Conservation (phyloP, 306 rosid species). For the Parietaria judaica region DNA sequence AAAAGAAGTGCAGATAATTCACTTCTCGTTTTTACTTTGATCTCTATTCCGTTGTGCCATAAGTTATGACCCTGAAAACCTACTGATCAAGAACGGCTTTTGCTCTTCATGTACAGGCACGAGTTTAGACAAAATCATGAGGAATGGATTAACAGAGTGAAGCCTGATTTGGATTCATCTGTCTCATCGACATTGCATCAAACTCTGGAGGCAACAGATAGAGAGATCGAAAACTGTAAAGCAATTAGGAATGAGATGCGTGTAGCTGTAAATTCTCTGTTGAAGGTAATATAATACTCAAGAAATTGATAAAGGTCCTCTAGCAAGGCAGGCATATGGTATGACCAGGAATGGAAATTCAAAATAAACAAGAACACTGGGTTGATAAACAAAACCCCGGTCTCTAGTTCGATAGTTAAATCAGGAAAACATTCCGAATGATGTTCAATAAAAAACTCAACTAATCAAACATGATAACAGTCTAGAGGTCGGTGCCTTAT, state of each 20-base stretch:
- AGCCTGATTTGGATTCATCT: slow-evolving; percentile 61
- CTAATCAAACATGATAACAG: too few relatives aligned
- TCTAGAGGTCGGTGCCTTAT: too few relatives aligned
- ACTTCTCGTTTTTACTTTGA: too few relatives aligned
- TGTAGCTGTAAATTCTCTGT: slow-evolving; percentile 50
- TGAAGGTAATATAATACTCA: slow-evolving; percentile 54
- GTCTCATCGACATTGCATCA: slow-evolving; percentile 43
- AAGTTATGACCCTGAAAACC: too few relatives aligned
- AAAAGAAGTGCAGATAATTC: too few relatives aligned
- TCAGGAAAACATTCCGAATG: not conserved
- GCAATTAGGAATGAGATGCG: slow-evolving; percentile 66
- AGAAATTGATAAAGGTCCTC: not conserved
- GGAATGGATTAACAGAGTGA: slow-evolving; percentile 64
- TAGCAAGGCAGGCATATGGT: not conserved
- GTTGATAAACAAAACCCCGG: too few relatives aligned
- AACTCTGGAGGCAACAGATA: slow-evolving; percentile 38
- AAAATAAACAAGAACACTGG: too few relatives aligned
- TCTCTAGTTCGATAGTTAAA: too few relatives aligned
- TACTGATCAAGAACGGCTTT: not conserved
- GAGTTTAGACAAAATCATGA: slow-evolving; percentile 58
- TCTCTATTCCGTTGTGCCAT: too few relatives aligned
- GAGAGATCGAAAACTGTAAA: slow-evolving; percentile 50
- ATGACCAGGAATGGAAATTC: not conserved
- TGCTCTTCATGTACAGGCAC: slow-evolving; percentile 35
- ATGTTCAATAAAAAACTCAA: too few relatives aligned